Percentiles rank a stretch among this genome's conserved stretches.
Conservation (phyloP, 768 basidiomycete genomes). For the Suillus decipiens region DNA sequence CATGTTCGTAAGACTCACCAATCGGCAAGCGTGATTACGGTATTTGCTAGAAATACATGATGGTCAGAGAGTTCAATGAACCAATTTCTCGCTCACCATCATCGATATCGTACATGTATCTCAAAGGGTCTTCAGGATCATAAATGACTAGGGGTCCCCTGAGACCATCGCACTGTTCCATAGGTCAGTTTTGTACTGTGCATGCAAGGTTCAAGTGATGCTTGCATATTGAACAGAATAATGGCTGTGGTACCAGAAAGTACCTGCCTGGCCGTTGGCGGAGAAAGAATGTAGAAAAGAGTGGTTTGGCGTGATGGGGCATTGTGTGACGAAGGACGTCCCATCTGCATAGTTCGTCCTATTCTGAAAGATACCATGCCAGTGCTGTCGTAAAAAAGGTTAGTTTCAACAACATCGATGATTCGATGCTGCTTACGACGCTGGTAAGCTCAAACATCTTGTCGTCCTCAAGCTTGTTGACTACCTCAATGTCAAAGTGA, state of each 20-base stretch:
- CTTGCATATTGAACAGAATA: constrained; percentile 39
- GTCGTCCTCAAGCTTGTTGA: constrained; percentile 45
- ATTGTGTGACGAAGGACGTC: constrained; percentile 35
- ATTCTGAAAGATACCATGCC: constrained; percentile 53
- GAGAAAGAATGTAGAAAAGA: constrained; percentile 28
- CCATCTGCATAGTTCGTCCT: constrained; percentile 49
- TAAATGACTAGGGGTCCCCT: constrained; percentile 39
- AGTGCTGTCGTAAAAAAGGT: constrained; percentile 40
- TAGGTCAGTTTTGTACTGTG: neutral
- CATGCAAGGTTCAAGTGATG: neutral
- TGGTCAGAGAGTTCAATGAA: neutral
- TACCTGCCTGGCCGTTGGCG: constrained; percentile 24
- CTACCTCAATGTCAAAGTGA: constrained; percentile 45
- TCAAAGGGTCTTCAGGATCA: constrained; percentile 43
- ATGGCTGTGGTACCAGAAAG: constrained; percentile 40
- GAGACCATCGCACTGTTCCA: constrained; percentile 23
- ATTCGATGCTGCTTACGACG: constrained; percentile 39
- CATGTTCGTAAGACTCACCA: constrained; percentile 22
- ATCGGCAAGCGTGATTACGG: constrained; percentile 46
- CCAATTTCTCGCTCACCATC: constrained; percentile 32
- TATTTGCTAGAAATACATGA: constrained; percentile 27
- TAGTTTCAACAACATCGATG: neutral
- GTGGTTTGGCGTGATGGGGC: constrained; percentile 25
- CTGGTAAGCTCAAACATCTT: constrained; percentile 52
- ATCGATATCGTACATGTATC: constrained; percentile 43